Conservation (phyloP, 495 filamentous ascomycete species). For the Tuber melanosporum region DNA sequence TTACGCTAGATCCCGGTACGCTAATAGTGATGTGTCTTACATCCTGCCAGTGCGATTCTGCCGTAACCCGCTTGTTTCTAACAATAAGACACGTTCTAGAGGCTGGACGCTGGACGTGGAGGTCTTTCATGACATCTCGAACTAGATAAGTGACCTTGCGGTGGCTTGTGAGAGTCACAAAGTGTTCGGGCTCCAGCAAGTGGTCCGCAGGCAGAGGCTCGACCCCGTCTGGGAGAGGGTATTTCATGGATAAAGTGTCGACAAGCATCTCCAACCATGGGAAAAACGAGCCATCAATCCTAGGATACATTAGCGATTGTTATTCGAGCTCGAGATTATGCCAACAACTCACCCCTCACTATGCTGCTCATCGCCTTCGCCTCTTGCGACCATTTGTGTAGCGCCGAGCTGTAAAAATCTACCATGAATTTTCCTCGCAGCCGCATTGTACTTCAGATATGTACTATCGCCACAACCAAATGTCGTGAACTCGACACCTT, state of each 20-base stretch:
- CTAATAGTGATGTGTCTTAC: constrained; percentile 68
- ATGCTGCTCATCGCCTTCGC: constrained; percentile 89
- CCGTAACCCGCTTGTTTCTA: constrained; percentile 67
- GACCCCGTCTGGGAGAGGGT: constrained; percentile 61
- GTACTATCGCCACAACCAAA: constrained; percentile 94
- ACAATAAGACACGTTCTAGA: constrained; percentile 50
- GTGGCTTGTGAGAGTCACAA: constrained; percentile 40
- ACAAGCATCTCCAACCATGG: constrained; percentile 67
- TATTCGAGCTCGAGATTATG: constrained; percentile 16
- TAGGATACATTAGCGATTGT: constrained; percentile 34
- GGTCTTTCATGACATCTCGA: background rate
- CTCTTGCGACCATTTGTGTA: constrained; percentile 63
- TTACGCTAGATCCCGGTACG: constrained; percentile 44
- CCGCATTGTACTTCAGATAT: constrained; percentile 95
- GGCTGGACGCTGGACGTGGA: constrained; percentile 42
- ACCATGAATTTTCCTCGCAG: constrained; percentile 77
- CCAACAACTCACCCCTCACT: constrained; percentile 66
- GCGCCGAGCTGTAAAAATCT: constrained; percentile 81
- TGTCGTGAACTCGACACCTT: constrained; percentile 61
- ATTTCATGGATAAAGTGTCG: constrained; percentile 56
- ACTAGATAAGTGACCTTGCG: constrained; percentile 21
- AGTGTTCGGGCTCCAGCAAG: constrained; percentile 47
- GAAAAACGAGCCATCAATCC: constrained; percentile 75
- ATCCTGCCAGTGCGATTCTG: constrained; percentile 81
- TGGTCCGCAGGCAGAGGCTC: constrained; percentile 67